Percentiles rank a stretch among this genome's conserved stretches.
Evolutionary conservation across 148 eudicot species (phyloP).

Genomic region (Amaranthus palmeri): DNA sequence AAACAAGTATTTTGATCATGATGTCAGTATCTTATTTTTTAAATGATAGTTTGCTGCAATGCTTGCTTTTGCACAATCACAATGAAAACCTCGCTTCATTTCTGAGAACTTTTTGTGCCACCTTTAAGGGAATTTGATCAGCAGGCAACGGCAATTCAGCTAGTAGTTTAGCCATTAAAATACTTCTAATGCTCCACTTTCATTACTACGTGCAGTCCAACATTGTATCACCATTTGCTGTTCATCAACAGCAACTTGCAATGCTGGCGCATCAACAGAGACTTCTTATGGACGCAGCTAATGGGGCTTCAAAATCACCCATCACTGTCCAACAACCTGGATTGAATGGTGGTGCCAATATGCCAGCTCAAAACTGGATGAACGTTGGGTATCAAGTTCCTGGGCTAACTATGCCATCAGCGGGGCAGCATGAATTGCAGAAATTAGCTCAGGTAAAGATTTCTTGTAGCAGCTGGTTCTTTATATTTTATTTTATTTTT

Average conservation of each 20-base stretch:
- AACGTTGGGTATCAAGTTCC: slow-evolving; percentile 75
- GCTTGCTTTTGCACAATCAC: not conserved
- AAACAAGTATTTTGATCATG: not conserved
- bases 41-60: not conserved
- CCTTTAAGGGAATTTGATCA: not conserved
- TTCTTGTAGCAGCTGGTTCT: not conserved
- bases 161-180: not conserved
- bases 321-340: slow-evolving; percentile 46
- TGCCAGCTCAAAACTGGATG: slow-evolving; percentile 65
- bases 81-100: not conserved
- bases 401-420: slow-evolving; percentile 54
- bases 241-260: slow-evolving; percentile 90
- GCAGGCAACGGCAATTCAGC: not conserved
- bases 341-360: slow-evolving; percentile 39
- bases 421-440: slow-evolving; percentile 57
- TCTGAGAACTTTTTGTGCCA: not conserved
- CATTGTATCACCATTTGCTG: slow-evolving; percentile 75
- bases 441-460: slow-evolving; percentile 64
- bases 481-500: not conserved
- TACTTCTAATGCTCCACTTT: not conserved
- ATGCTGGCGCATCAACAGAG: slow-evolving; percentile 91
- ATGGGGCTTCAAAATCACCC: slow-evolving; percentile 46
- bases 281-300: slow-evolving; percentile 87
- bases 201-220: slow-evolving; percentile 49
- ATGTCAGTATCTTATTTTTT: not conserved